Evolutionary conservation across 78 protist species (phyloP), one percentile per base, ranked within the genome.

Genomic region (Dictyostelium brefeldianum): DNA sequence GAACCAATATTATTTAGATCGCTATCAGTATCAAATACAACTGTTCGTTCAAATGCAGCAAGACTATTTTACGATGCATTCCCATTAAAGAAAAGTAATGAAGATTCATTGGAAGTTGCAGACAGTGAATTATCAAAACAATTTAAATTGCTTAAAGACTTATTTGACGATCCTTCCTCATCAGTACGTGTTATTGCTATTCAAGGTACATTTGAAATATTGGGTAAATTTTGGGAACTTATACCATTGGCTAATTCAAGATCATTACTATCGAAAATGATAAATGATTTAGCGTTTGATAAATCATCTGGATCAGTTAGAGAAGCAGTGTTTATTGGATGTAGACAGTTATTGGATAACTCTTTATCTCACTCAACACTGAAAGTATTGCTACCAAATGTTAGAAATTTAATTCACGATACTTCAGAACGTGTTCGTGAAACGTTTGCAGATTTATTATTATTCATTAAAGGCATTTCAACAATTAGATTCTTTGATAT

Each of bases 1-100:
- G 89, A 74, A 27, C 97, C 97, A 5, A 94, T 95, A 9, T 36
- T 96, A 17, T 96, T 77, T 81, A 53, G 97, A n/a, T 56, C 96
- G 18, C 70, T 96, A 31, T 47, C 20, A 27, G 96, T 70, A 14
- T 85, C 96, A 17, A 94, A 96, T 43, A 41, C 96, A 15, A n/a
- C 4, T 20, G 96, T 96, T 15, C 81, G 97, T 5, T 27, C 81
- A 27, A 96, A 96, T 53, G 96, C 97, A 3, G 79, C 96, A 3
- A 25, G 51, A 20, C n/a, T 96, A 17, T 73, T 96, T 47, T 12
- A 94, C 22, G 96, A 92, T 3, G 89, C 92, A 0, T 96, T 96
- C 51, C 97, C 97, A 25, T 50, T 96, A 29, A 82, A 74, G 22
- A 95, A 96, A 22, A 29, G 79, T n/a, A 62, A 62, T 25, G 75